phyloP scores from a whole-genome alignment of 2,329 filamentous ascomycete genomes.

The Colletotrichum godetiae region DNA sequence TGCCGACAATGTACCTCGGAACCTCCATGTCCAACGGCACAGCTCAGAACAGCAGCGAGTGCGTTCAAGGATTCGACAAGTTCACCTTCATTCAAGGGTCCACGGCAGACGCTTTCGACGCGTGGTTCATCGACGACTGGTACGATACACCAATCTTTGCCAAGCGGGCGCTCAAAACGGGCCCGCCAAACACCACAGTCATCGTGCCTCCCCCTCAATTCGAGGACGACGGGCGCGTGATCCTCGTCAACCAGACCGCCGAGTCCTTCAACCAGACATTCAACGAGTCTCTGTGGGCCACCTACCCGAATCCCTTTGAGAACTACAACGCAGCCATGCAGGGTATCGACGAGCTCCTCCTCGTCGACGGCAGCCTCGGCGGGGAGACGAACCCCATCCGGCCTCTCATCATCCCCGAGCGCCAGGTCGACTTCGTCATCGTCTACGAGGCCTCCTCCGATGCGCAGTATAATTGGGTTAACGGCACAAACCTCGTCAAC shows the following conservation, averaged over 20 bases:
- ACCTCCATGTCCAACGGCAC: constrained; percentile 42
- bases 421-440: constrained; percentile 44
- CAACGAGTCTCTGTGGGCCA: constrained; percentile 45
- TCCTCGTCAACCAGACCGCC: constrained; percentile 39
- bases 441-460: constrained; percentile 46
- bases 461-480: constrained; percentile 40
- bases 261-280: constrained; percentile 42
- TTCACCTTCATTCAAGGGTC: constrained; percentile 45
- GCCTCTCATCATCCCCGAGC: constrained; percentile 42
- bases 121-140: constrained; percentile 42
- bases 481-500: constrained; percentile 42
- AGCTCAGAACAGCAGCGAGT: constrained; percentile 41
- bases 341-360: constrained; percentile 39
- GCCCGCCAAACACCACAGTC: constrained; percentile 32
- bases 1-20: constrained; percentile 43
- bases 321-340: constrained; percentile 42
- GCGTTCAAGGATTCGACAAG: constrained; percentile 46
- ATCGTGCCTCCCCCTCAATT: constrained; percentile 31
- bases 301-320: constrained; percentile 46
- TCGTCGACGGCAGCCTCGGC: constrained; percentile 46
- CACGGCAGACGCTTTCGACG: constrained; percentile 42
- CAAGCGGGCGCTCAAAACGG: constrained; percentile 34
- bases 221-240: constrained; percentile 37
- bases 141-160: constrained; percentile 41
- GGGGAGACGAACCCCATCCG: constrained; percentile 45